Evolutionary conservation across 2,329 filamentous ascomycete genomes (phyloP).

Genomic region (Seiridium cupressi): DNA sequence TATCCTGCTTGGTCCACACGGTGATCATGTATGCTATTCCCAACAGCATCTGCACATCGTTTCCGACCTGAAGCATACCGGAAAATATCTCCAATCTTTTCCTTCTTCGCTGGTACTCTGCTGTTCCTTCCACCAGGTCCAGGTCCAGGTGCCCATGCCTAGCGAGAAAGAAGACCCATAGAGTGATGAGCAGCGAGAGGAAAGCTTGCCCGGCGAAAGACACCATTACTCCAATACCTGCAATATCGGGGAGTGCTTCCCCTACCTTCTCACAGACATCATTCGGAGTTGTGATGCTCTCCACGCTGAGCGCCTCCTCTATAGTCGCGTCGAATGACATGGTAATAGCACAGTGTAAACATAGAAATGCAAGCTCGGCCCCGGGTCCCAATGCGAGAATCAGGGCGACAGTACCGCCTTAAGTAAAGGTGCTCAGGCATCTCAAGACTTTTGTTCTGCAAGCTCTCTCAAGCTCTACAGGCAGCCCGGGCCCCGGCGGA

Average conservation of each 20-base stretch:
- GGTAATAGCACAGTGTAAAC: too few relatives aligned
- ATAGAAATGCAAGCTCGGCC: too few relatives aligned
- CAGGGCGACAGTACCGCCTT: too few relatives aligned
- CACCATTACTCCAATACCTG: constrained; percentile 13
- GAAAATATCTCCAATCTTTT: constrained; percentile 13
- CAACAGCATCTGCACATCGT: constrained; percentile 14
- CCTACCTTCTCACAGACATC: constrained; percentile 10
- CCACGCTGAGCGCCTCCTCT: neutral
- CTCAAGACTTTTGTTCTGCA: neutral
- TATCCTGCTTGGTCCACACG: constrained; percentile 11
- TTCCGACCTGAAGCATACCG: constrained; percentile 13
- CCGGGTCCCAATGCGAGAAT: too few relatives aligned
- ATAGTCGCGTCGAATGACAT: neutral
- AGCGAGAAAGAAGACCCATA: constrained; percentile 13
- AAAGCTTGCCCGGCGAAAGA: constrained; percentile 14
- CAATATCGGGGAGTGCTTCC: constrained; percentile 12
- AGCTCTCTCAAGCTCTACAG: neutral
- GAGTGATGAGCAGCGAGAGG: constrained; percentile 11
- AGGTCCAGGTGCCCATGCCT: constrained; percentile 12
- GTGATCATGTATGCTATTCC: constrained; percentile 16
- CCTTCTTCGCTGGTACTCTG: constrained; percentile 1
- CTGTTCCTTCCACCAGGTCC: constrained; percentile 8
- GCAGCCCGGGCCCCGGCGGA: neutral
- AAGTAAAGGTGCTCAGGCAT: neutral
- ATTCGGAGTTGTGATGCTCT: neutral